Percentiles rank a stretch among this genome's conserved stretches.
Conservation (phyloP, 1,284 basidiomycete species). For the Blastosporella zonata region DNA sequence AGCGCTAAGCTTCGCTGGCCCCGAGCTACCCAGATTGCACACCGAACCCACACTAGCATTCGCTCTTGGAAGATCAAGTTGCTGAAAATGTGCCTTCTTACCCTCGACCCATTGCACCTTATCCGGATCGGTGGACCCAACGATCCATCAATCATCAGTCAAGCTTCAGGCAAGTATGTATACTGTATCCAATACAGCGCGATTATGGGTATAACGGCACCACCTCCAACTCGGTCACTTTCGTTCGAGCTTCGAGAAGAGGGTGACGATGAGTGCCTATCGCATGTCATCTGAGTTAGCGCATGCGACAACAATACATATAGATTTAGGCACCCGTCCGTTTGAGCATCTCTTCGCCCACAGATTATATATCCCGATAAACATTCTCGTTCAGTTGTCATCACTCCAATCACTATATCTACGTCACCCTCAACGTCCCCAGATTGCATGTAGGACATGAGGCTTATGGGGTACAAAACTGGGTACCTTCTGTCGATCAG, state of each 20-base stretch:
- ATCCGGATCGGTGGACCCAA: neutral
- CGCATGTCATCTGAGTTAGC: neutral
- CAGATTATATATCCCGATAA: conserved; percentile 7
- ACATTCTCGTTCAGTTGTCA: conserved; percentile 9
- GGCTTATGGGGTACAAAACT: conserved; percentile 33
- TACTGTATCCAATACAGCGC: neutral
- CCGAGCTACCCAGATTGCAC: too few relatives aligned
- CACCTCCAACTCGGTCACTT: neutral
- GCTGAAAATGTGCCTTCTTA: too few relatives aligned
- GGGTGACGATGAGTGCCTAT: neutral
- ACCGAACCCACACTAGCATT: too few relatives aligned
- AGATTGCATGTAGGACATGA: conserved; percentile 23
- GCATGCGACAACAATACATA: too few relatives aligned
- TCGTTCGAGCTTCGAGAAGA: neutral
- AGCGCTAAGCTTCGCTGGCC: neutral
- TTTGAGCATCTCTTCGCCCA: neutral
- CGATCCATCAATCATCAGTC: conserved; percentile 12
- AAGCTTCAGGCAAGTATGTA: neutral
- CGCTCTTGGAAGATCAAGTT: too few relatives aligned
- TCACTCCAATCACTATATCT: conserved; percentile 10
- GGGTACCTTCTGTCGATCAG: conserved; percentile 11
- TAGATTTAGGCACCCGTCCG: neutral
- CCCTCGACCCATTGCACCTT: too few relatives aligned
- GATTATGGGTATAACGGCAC: neutral
- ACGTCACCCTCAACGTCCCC: conserved; percentile 6